Evolutionary conservation across 2,329 filamentous ascomycete genomes (phyloP).

Genomic region (Penicillium sp.): DNA sequence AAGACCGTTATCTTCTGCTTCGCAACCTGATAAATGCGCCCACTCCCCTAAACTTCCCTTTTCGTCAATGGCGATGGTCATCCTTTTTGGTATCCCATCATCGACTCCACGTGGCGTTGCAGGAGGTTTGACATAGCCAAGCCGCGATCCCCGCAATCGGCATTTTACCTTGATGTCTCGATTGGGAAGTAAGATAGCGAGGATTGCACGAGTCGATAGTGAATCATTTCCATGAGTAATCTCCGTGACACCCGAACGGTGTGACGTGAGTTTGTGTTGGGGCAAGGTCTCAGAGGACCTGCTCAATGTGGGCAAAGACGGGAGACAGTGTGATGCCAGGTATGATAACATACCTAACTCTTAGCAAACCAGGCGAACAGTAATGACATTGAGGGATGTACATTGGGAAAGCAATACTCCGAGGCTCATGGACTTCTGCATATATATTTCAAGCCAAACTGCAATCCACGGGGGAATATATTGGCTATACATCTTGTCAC

Average conservation of each 20-base stretch:
- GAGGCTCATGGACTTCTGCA: neutral
- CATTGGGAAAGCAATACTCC: no score
- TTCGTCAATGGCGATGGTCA: constrained; percentile 6
- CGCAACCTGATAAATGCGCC: constrained; percentile 1
- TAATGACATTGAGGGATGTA: neutral
- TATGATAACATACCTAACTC: neutral
- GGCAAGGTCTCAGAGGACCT: neutral
- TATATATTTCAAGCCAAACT: neutral
- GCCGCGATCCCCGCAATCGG: neutral
- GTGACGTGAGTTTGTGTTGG: neutral
- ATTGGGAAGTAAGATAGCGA: constrained; percentile 13
- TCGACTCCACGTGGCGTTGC: neutral
- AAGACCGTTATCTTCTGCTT: neutral
- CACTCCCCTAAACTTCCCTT: constrained; percentile 31
- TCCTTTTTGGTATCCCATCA: neutral
- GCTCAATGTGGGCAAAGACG: neutral
- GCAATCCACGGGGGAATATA: no score
- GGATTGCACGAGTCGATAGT: neutral
- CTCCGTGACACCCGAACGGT: neutral
- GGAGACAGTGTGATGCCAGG: constrained; percentile 1
- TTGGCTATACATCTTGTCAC: neutral
- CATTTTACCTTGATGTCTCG: neutral
- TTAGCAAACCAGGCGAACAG: neutral
- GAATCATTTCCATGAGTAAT: neutral
- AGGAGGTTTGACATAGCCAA: neutral